Conservation (phyloP, 2,329 filamentous ascomycete genomes). For the Talaromyces sp. region DNA sequence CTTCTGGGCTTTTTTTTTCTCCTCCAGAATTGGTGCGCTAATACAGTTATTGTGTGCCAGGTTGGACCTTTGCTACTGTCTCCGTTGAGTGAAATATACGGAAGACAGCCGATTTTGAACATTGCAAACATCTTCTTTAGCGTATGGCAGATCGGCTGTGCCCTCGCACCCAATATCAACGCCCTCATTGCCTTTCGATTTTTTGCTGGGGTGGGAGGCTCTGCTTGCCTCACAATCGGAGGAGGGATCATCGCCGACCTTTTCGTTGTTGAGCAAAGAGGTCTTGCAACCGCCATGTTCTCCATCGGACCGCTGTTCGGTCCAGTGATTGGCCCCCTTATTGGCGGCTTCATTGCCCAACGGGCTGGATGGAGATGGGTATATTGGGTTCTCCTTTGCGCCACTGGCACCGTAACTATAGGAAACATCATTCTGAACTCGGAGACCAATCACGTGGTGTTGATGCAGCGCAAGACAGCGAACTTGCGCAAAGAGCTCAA, state of each 20-base stretch:
- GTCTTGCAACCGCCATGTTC: constrained; percentile 22
- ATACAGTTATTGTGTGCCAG: neutral
- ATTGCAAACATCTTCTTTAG: constrained; percentile 57
- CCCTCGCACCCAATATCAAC: constrained; percentile 51
- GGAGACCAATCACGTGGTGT: constrained; percentile 59
- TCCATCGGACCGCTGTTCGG: constrained; percentile 27
- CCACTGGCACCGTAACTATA: constrained; percentile 37
- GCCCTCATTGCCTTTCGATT: constrained; percentile 60
- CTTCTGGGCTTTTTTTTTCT: neutral
- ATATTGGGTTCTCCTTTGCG: constrained; percentile 47
- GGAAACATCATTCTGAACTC: constrained; percentile 27
- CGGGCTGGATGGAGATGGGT: constrained; percentile 52
- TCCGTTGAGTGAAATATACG: constrained; percentile 57
- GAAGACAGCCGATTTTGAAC: constrained; percentile 57
- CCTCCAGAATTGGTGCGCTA: neutral
- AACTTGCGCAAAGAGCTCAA: constrained; percentile 49
- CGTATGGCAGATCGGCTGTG: constrained; percentile 61
- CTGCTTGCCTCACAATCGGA: constrained; percentile 51
- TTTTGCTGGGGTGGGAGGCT: constrained; percentile 59
- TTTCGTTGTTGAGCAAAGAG: constrained; percentile 22
- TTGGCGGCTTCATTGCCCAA: constrained; percentile 49
- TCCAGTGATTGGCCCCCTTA: constrained; percentile 44
- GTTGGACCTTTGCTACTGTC: constrained; percentile 56
- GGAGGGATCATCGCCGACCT: constrained; percentile 21
- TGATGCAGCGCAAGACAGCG: constrained; percentile 55